phyloP scores from a whole-genome alignment of 148 eudicot species.

The Suaeda aralocaspica region DNA sequence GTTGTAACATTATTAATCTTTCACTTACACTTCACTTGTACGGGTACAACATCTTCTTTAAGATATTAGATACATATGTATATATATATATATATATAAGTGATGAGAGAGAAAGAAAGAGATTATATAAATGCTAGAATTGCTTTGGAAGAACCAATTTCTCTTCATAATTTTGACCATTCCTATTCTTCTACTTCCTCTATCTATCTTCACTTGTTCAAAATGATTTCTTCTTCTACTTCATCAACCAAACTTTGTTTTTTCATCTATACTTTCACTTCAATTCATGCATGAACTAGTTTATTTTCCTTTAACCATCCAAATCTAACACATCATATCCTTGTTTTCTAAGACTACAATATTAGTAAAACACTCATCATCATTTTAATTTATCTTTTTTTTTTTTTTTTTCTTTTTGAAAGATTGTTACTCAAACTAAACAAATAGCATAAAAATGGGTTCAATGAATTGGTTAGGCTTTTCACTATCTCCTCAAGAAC shows the following conservation, averaged over 20 bases:
- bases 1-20: neutral
- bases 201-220: neutral
- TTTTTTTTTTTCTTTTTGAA: no score
- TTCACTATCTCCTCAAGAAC: conserved; percentile 70
- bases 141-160: conserved; percentile 42
- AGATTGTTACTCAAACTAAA: no score
- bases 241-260: conserved; percentile 15
- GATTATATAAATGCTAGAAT: conserved; percentile 33
- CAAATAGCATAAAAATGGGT: conserved; percentile 28
- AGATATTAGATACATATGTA: neutral
- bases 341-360: conserved; percentile 23
- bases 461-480: conserved; percentile 66
- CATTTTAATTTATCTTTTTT: no score
- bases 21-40: conserved; percentile 20
- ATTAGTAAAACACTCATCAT: no score
- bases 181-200: conserved; percentile 15
- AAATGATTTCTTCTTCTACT: conserved; percentile 15
- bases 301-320: neutral
- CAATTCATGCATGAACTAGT: conserved; percentile 39
- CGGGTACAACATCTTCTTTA: conserved; percentile 5
- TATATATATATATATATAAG: neutral
- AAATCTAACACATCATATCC: neutral
- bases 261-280: neutral
- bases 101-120: conserved; percentile 9
- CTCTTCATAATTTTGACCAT: conserved; percentile 37